Percentiles rank a stretch among this genome's conserved stretches.
Evolutionary conservation across 225 moss, liverwort and hornwort genomes (phyloP).

Genomic region (Polytrichum commune): DNA sequence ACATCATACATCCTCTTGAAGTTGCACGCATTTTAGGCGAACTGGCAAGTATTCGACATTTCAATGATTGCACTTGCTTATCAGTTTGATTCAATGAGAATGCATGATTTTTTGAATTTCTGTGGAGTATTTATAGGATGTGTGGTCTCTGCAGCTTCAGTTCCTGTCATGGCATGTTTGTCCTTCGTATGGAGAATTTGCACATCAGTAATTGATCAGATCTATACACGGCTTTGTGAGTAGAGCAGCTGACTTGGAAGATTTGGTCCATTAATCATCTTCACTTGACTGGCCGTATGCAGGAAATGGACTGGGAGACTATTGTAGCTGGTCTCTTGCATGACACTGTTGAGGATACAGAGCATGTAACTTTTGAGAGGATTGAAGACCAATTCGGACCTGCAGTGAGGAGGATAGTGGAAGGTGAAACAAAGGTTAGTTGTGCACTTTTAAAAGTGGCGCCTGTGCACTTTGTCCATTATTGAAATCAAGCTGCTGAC

Average conservation of each 20-base stretch:
- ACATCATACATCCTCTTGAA: conserved; percentile 94
- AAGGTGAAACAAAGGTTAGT: conserved; percentile 97
- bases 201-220: no score
- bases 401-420: conserved; percentile 92
- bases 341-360: conserved; percentile 98
- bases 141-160: neutral
- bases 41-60: conserved; percentile 35
- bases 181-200: no score
- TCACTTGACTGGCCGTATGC: conserved; percentile 17
- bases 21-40: conserved; percentile 93
- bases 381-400: conserved; percentile 94
- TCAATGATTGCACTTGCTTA: no score
- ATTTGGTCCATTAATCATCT: neutral
- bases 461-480: neutral
- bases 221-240: no score
- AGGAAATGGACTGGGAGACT: conserved; percentile 99
- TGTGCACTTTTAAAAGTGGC: neutral
- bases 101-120: no score
- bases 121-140: no score
- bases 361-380: conserved; percentile 89
- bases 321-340: conserved; percentile 93
- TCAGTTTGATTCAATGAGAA: no score
- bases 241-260: neutral
- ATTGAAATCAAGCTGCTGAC: neutral
- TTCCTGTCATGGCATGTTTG: no score